Conservation (phyloP, 805 yeast species). For the Wickerhamiella qilinensis region DNA sequence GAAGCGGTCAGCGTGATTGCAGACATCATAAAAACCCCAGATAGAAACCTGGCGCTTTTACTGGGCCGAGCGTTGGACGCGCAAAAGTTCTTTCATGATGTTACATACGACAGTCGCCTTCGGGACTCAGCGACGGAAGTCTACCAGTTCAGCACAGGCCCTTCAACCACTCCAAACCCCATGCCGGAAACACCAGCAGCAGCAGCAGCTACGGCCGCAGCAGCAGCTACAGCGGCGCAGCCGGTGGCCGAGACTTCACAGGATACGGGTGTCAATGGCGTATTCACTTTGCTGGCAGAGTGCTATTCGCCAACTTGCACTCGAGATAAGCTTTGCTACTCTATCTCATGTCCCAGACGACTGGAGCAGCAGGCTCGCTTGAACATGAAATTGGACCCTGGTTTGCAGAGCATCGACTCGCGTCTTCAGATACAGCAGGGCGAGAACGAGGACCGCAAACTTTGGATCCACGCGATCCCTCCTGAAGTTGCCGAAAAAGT, state of each 20-base stretch:
- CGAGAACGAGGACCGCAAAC: constrained; percentile 59
- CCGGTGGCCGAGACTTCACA: constrained; percentile 2
- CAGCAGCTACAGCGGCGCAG: not conserved
- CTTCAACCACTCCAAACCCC: constrained; percentile 3
- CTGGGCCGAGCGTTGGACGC: constrained; percentile 88
- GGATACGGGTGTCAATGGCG: constrained; percentile 52
- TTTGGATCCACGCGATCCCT: constrained; percentile 90
- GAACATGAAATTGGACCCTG: constrained; percentile 77
- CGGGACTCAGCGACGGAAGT: constrained; percentile 80
- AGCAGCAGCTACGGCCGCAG: constrained; percentile 4
- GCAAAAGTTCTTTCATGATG: constrained; percentile 88
- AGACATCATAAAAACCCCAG: constrained; percentile 72
- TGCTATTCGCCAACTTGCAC: constrained; percentile 97
- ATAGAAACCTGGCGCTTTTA: constrained; percentile 74
- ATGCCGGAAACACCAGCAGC: constrained; percentile 9
- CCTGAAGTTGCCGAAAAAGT: constrained; percentile 58
- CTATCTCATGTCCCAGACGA: constrained; percentile 91
- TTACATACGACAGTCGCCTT: constrained; percentile 81
- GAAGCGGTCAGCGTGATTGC: constrained; percentile 90
- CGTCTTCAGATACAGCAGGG: constrained; percentile 44
- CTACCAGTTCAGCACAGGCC: constrained; percentile 41
- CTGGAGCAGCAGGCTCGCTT: constrained; percentile 89
- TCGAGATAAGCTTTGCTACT: constrained; percentile 71
- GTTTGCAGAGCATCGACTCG: constrained; percentile 59
- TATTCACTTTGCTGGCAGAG: constrained; percentile 79